Evolutionary conservation across 352 stramenopile genomes (phyloP), one percentile per base, ranked within the genome.

Genomic region (Pythium plurisporium): DNA sequence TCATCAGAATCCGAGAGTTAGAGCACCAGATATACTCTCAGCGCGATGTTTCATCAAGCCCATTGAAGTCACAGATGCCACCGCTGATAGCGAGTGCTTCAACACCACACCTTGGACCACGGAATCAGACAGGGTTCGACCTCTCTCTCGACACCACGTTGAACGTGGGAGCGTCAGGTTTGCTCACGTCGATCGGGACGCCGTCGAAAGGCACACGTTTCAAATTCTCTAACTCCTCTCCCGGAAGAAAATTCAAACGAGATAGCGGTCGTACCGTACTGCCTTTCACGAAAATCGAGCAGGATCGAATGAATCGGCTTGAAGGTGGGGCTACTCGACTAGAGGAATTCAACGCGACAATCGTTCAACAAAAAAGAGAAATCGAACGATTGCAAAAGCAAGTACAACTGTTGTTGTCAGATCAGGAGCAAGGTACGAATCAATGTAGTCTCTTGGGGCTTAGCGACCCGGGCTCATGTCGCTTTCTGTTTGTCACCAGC

Each of bases 361-460:
- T 90, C 3, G 69, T 82, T 5, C 71, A 70, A n/a, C 82, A 90
- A 48, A 82, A 75, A 49, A 71, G 66, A 11, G 80, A 92, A 36
- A 90, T 90, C 52, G 70, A 87, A 44, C 78, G 76, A 0, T 57
- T 92, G 4, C 79, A 91, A 45, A 74, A 36, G 6, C 78, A 88
- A 63, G 75, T 92, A 27, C 67, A 89, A 47, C 36, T 92, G 9
- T 47, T 92, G 1, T 51, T 92, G 22, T 59, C 75, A 0, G 65
- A 73, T 0, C 65, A 82, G 20, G 50, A 58, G 8, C 37, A 46
- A 48, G 50, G 42, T 52, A 34, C 14, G 40, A 27, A 27, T 45
- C 31, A n/a, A n/a, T n/a, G n/a, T n/a, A n/a, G n/a, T n/a, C n/a
- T n/a, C n/a, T n/a, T n/a, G n/a, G n/a, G n/a, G n/a, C n/a, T n/a